These are phyloP conservation scores for Fusarium circinatum DNA, from an alignment of 2,329 filamentous ascomycete species.

Conservation along the genomic window DNA sequence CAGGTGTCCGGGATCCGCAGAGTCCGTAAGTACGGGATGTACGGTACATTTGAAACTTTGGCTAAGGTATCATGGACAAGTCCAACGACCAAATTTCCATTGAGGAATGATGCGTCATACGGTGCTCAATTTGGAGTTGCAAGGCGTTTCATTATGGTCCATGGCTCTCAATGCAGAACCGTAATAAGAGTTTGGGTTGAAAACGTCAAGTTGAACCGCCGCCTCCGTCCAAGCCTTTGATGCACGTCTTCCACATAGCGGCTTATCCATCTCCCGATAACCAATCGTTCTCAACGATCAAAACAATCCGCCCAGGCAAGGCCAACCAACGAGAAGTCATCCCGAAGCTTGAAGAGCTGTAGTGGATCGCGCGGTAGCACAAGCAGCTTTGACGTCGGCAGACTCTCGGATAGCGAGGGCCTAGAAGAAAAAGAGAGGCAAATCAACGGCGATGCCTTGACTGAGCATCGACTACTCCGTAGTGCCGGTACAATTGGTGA, in stretches of 20 bases:
- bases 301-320: neutral
- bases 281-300: conserved; percentile 1
- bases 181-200: neutral
- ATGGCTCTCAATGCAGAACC: neutral
- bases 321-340: conserved; percentile 17
- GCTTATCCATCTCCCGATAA: conserved; percentile 7
- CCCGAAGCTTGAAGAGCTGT: conserved; percentile 10
- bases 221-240: conserved; percentile 22
- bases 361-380: conserved; percentile 17
- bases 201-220: conserved; percentile 18
- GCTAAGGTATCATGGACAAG: neutral
- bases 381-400: neutral
- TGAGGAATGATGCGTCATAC: neutral
- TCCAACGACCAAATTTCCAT: neutral
- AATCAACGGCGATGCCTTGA: neutral
- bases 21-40: neutral
- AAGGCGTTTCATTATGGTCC: neutral
- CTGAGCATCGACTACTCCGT: neutral
- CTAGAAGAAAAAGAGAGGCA: neutral
- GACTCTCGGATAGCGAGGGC: neutral
- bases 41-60: neutral
- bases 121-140: conserved; percentile 17
- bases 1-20: neutral
- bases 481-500: conserved; percentile 1
- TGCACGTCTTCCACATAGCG: conserved; percentile 39